Evolutionary conservation across 768 basidiomycete genomes (phyloP).

Genomic region (Sarcomyxa edulis): DNA sequence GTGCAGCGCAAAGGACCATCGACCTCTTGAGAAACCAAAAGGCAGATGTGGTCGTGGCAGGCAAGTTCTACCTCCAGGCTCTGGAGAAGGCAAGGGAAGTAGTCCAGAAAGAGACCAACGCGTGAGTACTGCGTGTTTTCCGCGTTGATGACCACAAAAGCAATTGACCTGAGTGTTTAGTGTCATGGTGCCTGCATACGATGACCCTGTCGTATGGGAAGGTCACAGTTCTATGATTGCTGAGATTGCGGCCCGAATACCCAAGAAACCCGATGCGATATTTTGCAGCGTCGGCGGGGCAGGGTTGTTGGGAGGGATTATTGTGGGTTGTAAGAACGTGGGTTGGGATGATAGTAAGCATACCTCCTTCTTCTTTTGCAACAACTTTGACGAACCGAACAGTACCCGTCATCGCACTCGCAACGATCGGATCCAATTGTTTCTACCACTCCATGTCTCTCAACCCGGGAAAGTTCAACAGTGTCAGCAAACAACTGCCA

Average conservation of each 20-base stretch:
- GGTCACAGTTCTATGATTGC: slow-evolving; percentile 72
- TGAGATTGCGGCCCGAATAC: slow-evolving; percentile 56
- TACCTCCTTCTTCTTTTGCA: neutral
- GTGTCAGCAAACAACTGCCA: slow-evolving; percentile 26
- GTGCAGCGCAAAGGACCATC: slow-evolving; percentile 42
- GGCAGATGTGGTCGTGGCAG: slow-evolving; percentile 54
- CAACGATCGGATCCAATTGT: slow-evolving; percentile 69
- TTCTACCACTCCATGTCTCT: slow-evolving; percentile 69
- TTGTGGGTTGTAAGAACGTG: slow-evolving; percentile 55
- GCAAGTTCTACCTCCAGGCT: slow-evolving; percentile 55
- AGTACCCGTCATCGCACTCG: slow-evolving; percentile 65
- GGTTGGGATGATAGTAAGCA: slow-evolving; percentile 67
- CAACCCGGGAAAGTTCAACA: slow-evolving; percentile 36
- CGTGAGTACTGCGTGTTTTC: slow-evolving; percentile 41
- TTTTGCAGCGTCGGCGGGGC: slow-evolving; percentile 78
- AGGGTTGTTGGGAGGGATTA: slow-evolving; percentile 65
- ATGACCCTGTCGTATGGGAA: slow-evolving; percentile 65
- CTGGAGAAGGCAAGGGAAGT: slow-evolving; percentile 42
- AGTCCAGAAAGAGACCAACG: slow-evolving; percentile 38
- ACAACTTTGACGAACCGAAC: no score
- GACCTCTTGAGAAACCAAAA: slow-evolving; percentile 45
- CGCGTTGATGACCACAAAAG: no score
- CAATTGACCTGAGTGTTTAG: no score
- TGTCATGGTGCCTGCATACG: slow-evolving; percentile 67
- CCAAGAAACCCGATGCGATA: slow-evolving; percentile 57